Evolutionary conservation across 148 eudicot genomes (phyloP).

Genomic region (Chenopodium quinoa): DNA sequence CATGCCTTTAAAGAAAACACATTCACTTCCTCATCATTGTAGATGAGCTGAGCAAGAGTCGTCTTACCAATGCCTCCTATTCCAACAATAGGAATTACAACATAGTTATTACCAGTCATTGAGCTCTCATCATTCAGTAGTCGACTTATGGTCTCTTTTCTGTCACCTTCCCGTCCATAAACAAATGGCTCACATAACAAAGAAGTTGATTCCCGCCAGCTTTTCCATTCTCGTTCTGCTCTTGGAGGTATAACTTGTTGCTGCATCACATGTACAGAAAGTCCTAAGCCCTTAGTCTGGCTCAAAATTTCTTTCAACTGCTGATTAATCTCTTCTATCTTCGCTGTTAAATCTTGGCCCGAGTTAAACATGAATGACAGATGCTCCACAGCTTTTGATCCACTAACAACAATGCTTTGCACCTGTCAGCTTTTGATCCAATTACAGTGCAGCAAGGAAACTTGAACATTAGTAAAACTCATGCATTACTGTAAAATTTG

Average conservation of each 20-base stretch:
- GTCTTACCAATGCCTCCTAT: conserved; percentile 22
- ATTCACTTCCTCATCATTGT: conserved; percentile 3
- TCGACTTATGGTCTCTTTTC: background rate
- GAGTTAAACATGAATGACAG: background rate
- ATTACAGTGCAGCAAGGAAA: background rate
- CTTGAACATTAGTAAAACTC: background rate
- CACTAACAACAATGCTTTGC: conserved; percentile 7
- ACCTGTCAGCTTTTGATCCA: conserved; percentile 2
- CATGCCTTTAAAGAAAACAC: conserved; percentile 14
- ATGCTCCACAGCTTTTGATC: conserved; percentile 4
- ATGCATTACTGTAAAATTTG: background rate
- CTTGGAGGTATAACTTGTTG: background rate
- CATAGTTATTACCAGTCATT: background rate
- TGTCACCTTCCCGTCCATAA: conserved; percentile 13
- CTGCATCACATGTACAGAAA: conserved; percentile 1
- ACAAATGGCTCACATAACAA: conserved; percentile 13
- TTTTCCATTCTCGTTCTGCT: background rate
- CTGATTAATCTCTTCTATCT: background rate
- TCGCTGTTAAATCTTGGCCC: background rate
- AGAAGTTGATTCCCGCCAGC: conserved; percentile 13
- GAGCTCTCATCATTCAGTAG: background rate
- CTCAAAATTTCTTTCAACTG: conserved; percentile 2
- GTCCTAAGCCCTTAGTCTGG: conserved; percentile 5
- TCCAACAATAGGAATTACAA: conserved; percentile 15
- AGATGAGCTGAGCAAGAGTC: conserved; percentile 14